Conservation (phyloP, 208 protist species). For the Trichomonas gallinae region DNA sequence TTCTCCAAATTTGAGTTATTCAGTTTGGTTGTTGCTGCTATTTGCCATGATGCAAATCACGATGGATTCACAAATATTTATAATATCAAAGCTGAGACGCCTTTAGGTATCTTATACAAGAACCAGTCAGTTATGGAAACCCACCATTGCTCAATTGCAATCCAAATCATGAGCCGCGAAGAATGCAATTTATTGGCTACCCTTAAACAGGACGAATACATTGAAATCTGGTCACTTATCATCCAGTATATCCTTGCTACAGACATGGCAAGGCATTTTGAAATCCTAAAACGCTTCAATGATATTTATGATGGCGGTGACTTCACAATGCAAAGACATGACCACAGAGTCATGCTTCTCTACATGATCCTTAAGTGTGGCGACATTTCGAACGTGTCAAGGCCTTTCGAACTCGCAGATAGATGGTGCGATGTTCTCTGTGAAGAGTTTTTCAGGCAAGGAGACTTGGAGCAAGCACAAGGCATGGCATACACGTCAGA, state of each 20-base stretch:
- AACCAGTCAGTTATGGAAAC: conserved; percentile 50
- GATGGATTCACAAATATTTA: conserved; percentile 86
- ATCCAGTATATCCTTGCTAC: conserved; percentile 44
- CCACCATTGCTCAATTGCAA: conserved; percentile 41
- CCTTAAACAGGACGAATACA: conserved; percentile 32
- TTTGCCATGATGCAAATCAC: conserved; percentile 85
- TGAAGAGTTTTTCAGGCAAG: background rate
- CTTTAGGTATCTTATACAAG: conserved; percentile 60
- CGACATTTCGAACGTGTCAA: background rate
- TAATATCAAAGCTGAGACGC: conserved; percentile 63
- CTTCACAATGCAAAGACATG: background rate
- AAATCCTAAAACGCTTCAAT: background rate
- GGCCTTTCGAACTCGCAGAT: background rate
- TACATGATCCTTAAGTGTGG: background rate
- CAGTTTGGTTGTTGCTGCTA: conserved; percentile 61
- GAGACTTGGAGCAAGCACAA: background rate
- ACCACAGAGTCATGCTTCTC: background rate
- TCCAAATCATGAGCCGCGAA: conserved; percentile 25
- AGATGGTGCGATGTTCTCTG: background rate
- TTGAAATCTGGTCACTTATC: conserved; percentile 33
- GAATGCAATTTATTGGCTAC: conserved; percentile 33
- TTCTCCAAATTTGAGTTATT: conserved; percentile 57
- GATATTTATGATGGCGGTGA: background rate
- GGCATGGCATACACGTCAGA: background rate
- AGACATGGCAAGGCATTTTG: conserved; percentile 45